Evolutionary conservation across 2,329 filamentous ascomycete genomes (phyloP).

Genomic region (Anthostomella pinea): DNA sequence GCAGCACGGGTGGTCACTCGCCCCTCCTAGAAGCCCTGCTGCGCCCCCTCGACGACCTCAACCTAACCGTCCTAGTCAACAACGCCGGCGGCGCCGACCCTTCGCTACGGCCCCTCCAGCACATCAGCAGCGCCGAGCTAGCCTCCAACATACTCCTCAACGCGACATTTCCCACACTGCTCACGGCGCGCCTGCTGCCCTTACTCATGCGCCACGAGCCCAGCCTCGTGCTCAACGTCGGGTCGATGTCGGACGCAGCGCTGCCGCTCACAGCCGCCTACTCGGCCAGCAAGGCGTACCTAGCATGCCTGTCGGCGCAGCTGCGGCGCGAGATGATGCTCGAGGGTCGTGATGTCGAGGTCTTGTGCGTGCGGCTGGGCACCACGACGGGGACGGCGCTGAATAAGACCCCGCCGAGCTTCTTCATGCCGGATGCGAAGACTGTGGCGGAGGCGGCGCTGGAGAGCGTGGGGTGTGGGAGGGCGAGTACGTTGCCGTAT

Average conservation of each 20-base stretch:
- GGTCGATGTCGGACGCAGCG: constrained; percentile 17
- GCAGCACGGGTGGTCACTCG: too few relatives aligned
- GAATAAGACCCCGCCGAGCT: constrained; percentile 5
- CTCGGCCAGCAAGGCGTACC: constrained; percentile 20
- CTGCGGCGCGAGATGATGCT: constrained; percentile 40
- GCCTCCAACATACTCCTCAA: constrained; percentile 42
- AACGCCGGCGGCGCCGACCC: constrained; percentile 44
- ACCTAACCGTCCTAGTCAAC: constrained; percentile 50
- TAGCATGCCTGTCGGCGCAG: too few relatives aligned
- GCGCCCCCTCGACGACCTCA: constrained; percentile 25
- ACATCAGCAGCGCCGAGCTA: constrained; percentile 33
- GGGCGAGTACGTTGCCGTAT: constrained; percentile 17
- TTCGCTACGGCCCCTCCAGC: constrained; percentile 32
- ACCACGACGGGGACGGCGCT: constrained; percentile 15
- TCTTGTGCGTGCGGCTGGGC: constrained; percentile 20
- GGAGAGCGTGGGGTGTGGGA: constrained; percentile 16
- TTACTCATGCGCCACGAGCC: constrained; percentile 14
- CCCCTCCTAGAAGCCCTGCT: constrained; percentile 10
- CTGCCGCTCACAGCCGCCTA: constrained; percentile 22
- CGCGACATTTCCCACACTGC: constrained; percentile 15
- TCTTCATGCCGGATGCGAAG: constrained; percentile 15
- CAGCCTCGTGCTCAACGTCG: constrained; percentile 22
- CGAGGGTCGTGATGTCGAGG: constrained; percentile 6
- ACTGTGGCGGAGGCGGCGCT: constrained; percentile 18
- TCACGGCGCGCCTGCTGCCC: constrained; percentile 20